phyloP scores from a whole-genome alignment of 139 green algal species.

The Picochlorum costavermella region DNA sequence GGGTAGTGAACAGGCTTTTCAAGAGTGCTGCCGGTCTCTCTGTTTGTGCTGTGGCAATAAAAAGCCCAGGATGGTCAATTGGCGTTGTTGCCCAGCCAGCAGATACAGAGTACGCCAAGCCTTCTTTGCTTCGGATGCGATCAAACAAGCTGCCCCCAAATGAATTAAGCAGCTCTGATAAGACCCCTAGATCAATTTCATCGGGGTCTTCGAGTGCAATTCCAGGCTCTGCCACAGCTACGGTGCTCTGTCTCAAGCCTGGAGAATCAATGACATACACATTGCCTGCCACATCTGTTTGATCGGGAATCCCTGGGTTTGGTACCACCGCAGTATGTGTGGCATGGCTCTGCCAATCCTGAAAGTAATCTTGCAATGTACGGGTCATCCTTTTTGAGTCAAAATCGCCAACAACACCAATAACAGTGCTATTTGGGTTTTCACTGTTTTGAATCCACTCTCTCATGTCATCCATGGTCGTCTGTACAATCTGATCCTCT shows the following conservation, averaged over 20 bases:
- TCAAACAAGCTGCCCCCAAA: constrained; percentile 78
- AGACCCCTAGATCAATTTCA: constrained; percentile 47
- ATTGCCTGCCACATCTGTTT: constrained; percentile 9
- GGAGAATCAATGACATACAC: constrained; percentile 51
- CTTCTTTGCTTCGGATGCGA: constrained; percentile 54
- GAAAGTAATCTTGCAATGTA: background rate
- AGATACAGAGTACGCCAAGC: constrained; percentile 65
- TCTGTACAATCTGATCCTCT: constrained; percentile 6
- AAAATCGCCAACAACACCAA: constrained; percentile 71
- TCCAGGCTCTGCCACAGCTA: constrained; percentile 50
- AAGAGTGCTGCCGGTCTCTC: constrained; percentile 39
- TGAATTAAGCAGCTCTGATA: constrained; percentile 55
- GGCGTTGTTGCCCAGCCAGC: constrained; percentile 53
- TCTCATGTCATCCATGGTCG: constrained; percentile 24
- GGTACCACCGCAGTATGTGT: constrained; percentile 8
- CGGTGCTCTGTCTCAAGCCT: constrained; percentile 6
- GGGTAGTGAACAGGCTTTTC: constrained; percentile 11
- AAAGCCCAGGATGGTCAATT: constrained; percentile 61
- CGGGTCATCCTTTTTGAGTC: constrained; percentile 29
- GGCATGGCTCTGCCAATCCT: constrained; percentile 12
- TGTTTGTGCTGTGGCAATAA: constrained; percentile 58
- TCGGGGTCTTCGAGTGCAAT: constrained; percentile 55
- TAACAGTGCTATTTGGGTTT: constrained; percentile 55
- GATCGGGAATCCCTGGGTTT: constrained; percentile 28
- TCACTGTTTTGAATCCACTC: constrained; percentile 20